Percentiles rank a stretch among this genome's conserved stretches.
Conservation (phyloP, 768 basidiomycete genomes). For the Daedalea quercina region DNA sequence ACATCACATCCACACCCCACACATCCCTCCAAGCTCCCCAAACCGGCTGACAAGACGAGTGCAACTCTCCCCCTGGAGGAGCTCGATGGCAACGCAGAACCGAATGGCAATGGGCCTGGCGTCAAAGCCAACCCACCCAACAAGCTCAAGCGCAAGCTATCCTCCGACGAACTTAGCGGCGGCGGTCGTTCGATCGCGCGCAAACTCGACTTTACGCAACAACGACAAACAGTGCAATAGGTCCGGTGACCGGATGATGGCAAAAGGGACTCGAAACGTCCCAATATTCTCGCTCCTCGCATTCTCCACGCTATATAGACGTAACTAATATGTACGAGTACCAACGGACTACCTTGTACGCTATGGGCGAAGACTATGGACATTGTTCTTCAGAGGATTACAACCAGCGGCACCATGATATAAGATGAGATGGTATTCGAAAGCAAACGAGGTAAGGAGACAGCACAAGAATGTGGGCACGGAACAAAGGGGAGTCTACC, state of each 20-base stretch:
- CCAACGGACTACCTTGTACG: slow-evolving; percentile 7
- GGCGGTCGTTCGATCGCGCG: slow-evolving; percentile 56
- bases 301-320: no score
- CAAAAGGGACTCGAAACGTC: no score
- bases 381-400: neutral
- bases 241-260: neutral
- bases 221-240: neutral
- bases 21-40: slow-evolving; percentile 83
- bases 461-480: no score
- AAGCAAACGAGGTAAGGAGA: neutral
- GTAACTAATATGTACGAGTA: slow-evolving; percentile 14
- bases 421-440: neutral
- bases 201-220: slow-evolving; percentile 62
- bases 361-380: neutral
- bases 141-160: slow-evolving; percentile 65
- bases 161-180: slow-evolving; percentile 39
- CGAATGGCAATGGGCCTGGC: slow-evolving; percentile 40
- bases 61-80: slow-evolving; percentile 63
- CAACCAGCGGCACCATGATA: neutral
- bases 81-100: slow-evolving; percentile 66
- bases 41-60: slow-evolving; percentile 42
- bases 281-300: no score
- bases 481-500: slow-evolving; percentile 5
- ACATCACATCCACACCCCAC: slow-evolving; percentile 80
- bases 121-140: slow-evolving; percentile 46